A percentile compares a stretch with the other conserved stretches of the same genome.
Evolutionary conservation across 2,329 filamentous ascomycete species (phyloP).

Genomic region (Aureobasidium sp.): DNA sequence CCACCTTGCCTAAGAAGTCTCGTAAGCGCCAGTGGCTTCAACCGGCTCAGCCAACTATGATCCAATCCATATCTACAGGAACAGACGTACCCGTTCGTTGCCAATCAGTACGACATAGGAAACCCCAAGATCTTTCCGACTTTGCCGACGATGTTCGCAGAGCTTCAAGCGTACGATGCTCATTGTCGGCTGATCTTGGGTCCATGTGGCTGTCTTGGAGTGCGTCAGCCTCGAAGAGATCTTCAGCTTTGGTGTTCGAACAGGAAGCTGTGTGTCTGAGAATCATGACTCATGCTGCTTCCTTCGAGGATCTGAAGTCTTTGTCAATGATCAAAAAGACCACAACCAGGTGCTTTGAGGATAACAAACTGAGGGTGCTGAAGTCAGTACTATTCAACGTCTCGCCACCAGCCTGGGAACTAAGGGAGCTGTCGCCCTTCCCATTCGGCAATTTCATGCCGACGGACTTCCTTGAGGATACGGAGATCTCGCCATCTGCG

Average conservation of each 20-base stretch:
- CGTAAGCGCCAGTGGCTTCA: slow-evolving; percentile 33
- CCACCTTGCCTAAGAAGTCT: slow-evolving; percentile 35
- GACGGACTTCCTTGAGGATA: slow-evolving; percentile 34
- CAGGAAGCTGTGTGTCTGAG: slow-evolving; percentile 37
- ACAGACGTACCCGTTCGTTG: not conserved
- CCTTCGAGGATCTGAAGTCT: slow-evolving; percentile 49
- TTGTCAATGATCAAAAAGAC: slow-evolving; percentile 48
- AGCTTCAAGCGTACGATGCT: not conserved
- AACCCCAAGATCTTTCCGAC: not conserved
- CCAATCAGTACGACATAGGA: not conserved
- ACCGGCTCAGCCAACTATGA: not conserved
- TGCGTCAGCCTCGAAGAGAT: not conserved
- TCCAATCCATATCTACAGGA: not conserved
- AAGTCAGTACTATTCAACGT: slow-evolving; percentile 44
- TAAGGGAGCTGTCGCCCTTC: slow-evolving; percentile 51
- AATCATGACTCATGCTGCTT: slow-evolving; percentile 45
- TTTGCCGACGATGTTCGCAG: slow-evolving; percentile 8
- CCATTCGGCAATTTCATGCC: slow-evolving; percentile 8
- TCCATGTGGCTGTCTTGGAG: not conserved
- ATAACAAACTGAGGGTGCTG: slow-evolving; percentile 48
- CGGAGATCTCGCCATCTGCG: slow-evolving; percentile 42
- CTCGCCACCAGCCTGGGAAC: slow-evolving; percentile 54
- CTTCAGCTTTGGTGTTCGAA: not conserved
- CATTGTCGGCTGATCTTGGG: not conserved
- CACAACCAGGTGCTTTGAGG: slow-evolving; percentile 53